Conservation (phyloP, 1,139 yeast genomes). For the Scheffersomyces segobiensis region DNA sequence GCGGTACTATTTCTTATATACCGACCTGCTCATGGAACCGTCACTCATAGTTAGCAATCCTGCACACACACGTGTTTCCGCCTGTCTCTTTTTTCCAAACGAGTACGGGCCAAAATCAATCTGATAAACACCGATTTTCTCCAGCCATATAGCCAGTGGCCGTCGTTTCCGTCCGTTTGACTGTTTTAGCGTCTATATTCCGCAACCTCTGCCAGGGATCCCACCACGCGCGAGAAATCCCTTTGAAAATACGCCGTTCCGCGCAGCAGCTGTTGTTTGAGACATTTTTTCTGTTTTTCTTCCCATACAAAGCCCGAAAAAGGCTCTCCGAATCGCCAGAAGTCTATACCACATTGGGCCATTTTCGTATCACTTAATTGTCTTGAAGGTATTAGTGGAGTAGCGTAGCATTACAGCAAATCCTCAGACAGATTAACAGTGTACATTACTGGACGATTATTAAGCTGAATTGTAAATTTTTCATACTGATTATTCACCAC, state of each 20-base stretch:
- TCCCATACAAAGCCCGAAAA: not conserved
- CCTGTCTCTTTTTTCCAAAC: not conserved
- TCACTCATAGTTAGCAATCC: not conserved
- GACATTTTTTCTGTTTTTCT: not conserved
- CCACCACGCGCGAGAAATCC: not conserved
- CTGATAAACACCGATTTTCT: not conserved
- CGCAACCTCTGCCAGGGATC: not conserved
- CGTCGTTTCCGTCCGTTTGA: not conserved
- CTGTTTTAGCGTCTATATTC: not conserved
- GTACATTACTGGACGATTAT: not conserved
- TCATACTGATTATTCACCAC: not conserved
- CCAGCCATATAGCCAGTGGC: not conserved
- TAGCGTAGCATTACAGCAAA: not conserved
- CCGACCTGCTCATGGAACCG: not conserved
- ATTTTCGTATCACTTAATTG: not conserved
- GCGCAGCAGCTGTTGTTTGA: not conserved
- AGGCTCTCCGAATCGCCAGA: not conserved
- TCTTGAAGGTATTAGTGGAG: not conserved
- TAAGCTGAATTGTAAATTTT: not conserved
- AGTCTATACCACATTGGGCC: not conserved
- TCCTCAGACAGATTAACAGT: not conserved
- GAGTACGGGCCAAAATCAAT: not conserved
- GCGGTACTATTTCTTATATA: not conserved
- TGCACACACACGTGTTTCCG: not conserved
- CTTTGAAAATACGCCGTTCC: not conserved